Conservation (phyloP, 257 asterid genomes). For the Coffea eugenioides region DNA sequence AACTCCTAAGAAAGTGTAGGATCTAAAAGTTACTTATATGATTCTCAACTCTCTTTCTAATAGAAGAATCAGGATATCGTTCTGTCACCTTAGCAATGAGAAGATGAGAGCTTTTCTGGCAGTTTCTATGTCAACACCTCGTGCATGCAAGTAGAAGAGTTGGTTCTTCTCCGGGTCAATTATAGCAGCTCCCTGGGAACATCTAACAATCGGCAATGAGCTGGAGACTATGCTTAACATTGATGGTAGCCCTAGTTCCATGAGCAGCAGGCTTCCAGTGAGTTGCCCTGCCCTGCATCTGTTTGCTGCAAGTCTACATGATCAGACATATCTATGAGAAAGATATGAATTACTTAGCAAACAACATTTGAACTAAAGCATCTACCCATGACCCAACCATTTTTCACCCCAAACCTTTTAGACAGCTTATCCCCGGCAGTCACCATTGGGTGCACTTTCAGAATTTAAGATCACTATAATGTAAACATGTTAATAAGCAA, state of each 20-base stretch:
- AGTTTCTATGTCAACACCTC: slow-evolving; percentile 64
- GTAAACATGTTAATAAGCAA: not conserved
- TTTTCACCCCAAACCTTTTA: not conserved
- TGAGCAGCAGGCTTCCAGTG: slow-evolving; percentile 73
- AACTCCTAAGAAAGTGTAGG: slow-evolving; percentile 41
- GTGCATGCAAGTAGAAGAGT: slow-evolving; percentile 83
- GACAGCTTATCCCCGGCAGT: not conserved
- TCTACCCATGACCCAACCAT: not conserved
- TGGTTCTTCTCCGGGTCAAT: slow-evolving; percentile 81
- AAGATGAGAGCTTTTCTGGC: slow-evolving; percentile 83
- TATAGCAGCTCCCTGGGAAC: slow-evolving; percentile 97
- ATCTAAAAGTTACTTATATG: slow-evolving; percentile 53
- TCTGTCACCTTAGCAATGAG: slow-evolving; percentile 83
- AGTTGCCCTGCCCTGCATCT: slow-evolving; percentile 98
- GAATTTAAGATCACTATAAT: not conserved
- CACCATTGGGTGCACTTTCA: not conserved
- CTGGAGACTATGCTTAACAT: slow-evolving; percentile 90
- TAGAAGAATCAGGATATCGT: slow-evolving; percentile 44
- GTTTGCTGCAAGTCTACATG: slow-evolving; percentile 86
- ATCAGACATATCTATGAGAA: not conserved
- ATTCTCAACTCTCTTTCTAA: slow-evolving; percentile 54
- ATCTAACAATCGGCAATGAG: slow-evolving; percentile 84
- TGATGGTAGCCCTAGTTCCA: slow-evolving; percentile 81
- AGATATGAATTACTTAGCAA: not conserved
- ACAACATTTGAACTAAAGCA: not conserved